phyloP scores from a whole-genome alignment of 148 eudicot genomes.

The Camellia sinensis region DNA sequence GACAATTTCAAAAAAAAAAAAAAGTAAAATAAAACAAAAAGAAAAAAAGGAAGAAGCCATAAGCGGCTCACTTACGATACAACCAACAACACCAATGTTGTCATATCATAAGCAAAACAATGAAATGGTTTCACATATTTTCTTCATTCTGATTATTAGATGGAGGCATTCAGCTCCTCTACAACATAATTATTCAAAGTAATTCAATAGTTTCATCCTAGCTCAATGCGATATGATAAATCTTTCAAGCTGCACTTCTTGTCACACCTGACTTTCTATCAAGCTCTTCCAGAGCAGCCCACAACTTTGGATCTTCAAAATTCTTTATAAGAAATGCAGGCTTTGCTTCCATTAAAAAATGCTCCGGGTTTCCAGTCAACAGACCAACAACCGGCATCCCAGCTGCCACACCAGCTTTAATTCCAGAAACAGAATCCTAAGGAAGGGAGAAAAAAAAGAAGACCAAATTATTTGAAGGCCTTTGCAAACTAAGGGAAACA shows the following conservation, averaged over 20 bases:
- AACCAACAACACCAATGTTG: no score
- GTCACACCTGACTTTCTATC: conserved; percentile 37
- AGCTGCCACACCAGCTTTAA: conserved; percentile 94
- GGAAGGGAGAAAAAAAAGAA: background rate
- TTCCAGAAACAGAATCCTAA: conserved; percentile 91
- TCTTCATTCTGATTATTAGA: no score
- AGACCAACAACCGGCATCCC: conserved; percentile 92
- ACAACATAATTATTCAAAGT: background rate
- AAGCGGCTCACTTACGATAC: no score
- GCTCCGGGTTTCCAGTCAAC: conserved; percentile 69
- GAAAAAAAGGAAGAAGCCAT: no score
- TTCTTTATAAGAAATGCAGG: conserved; percentile 71
- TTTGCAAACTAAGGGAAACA: background rate
- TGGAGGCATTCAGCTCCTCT: background rate
- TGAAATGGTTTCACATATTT: background rate
- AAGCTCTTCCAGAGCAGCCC: conserved; percentile 82
- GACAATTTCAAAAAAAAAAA: no score
- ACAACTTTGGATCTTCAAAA: conserved; percentile 73
- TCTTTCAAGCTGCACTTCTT: conserved; percentile 17
- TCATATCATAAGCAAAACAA: no score
- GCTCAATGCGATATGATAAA: conserved; percentile 1
- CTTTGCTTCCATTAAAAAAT: conserved; percentile 58
- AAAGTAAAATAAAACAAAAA: no score
- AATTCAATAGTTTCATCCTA: background rate
- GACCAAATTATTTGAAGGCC: background rate